Evolutionary conservation across 2,329 filamentous ascomycete genomes (phyloP), one percentile per base, ranked within the genome.

Genomic region (Didymella arachidicola): DNA sequence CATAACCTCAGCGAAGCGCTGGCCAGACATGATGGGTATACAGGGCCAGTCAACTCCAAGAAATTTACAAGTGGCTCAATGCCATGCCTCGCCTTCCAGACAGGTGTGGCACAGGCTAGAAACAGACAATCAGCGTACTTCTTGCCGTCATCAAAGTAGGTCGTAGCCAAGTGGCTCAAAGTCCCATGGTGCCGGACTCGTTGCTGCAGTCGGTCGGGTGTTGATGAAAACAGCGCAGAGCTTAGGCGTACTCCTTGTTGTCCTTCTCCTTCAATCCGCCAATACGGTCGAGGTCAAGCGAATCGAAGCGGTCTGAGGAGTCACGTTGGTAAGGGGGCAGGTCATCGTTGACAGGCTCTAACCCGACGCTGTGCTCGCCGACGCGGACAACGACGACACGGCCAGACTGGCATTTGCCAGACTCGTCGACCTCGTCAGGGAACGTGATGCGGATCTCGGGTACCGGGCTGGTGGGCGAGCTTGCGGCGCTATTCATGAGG

Each of bases 371-470:
- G 61, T 87, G 89, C 66, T 98, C 95, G 62, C 93, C 93, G 50
- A 98, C 92, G 51, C 92, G 87, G 55, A 99, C 94, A 34, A 98
- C 87, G 22, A 99, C 90, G 50, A 98, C 93, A 30, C 93, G 88
- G 32, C 94, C 94, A 66, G 89, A 92, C 81, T 90, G 90, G 69
- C 85, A 85, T 78, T 88, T 92, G 68, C 94, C 94, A 53, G 80
- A 72, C 48, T 92, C 91, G 73, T 97, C 93, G 68, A 96, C 89
- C 82, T 98, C 95, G 70, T 96, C 92, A 16, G 95, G 95, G 82
- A 99, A 98, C 34, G 95, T 98, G 78, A 99, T 97, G 79, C 93
- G 92, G 72, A 99, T 99, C 80, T 98, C 91, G 19, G 95, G 95
- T 27, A 98, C 85, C 66, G 90, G 89, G 78, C 87, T 91, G 69